These are phyloP conservation scores for Candida labiduridarum DNA, from an alignment of 1,139 yeast species.

Conservation along the genomic window DNA sequence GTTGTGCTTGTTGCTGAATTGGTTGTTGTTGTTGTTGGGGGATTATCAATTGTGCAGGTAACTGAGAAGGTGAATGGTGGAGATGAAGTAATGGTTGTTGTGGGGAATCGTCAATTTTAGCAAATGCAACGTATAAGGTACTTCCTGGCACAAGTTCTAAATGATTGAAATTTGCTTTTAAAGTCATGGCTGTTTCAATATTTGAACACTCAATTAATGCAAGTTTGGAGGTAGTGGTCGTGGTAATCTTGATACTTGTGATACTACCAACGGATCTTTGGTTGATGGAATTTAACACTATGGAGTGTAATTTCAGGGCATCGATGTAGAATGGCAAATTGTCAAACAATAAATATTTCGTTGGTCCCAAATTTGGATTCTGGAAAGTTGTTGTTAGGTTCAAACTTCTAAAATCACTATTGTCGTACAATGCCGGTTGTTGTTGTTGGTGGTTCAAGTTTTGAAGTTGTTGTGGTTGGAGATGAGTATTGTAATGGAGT, in stretches of 20 bases:
- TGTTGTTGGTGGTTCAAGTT: constrained; percentile 4
- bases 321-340: constrained; percentile 63
- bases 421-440: constrained; percentile 44
- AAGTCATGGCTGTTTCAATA: constrained; percentile 75
- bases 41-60: background rate
- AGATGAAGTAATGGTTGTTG: constrained; percentile 3
- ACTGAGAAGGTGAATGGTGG: background rate
- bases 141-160: constrained; percentile 79
- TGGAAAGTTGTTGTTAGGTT: constrained; percentile 62
- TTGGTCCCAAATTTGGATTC: constrained; percentile 72
- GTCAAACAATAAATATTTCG: constrained; percentile 74
- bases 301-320: constrained; percentile 36
- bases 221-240: constrained; percentile 40
- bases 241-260: constrained; percentile 55
- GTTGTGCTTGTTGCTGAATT: background rate
- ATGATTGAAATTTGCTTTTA: constrained; percentile 76
- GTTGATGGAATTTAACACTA: constrained; percentile 33
- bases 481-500: constrained; percentile 13
- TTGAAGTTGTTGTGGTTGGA: constrained; percentile 19
- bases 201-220: constrained; percentile 76
- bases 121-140: constrained; percentile 67
- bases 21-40: constrained; percentile 2
- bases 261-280: constrained; percentile 30
- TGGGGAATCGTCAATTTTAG: constrained; percentile 47
- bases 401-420: constrained; percentile 49